Evolutionary conservation across 208 protist species (phyloP).

Genomic region (Wallacemonas sp.): DNA sequence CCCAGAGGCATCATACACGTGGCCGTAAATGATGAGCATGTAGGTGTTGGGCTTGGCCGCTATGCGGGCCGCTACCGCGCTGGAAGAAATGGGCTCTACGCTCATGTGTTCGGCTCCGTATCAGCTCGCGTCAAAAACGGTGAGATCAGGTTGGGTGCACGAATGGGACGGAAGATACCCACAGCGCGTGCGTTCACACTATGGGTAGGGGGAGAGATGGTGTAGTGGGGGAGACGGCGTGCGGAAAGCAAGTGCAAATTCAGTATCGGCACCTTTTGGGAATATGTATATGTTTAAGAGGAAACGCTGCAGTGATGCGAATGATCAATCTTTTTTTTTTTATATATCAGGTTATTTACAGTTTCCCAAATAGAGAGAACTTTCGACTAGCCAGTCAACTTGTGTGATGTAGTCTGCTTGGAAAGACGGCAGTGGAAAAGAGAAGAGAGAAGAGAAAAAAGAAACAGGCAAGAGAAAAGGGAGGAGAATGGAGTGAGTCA

Average conservation of each 20-base stretch:
- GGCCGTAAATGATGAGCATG: slow-evolving; percentile 51
- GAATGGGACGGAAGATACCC: not conserved
- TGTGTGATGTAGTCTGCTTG: too few species aligned
- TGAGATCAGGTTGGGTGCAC: not conserved
- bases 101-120: slow-evolving; percentile 5
- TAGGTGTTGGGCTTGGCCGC: slow-evolving; percentile 24
- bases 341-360: too few species aligned
- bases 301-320: too few species aligned
- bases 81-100: not conserved
- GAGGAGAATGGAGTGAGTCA: too few species aligned
- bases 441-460: too few species aligned
- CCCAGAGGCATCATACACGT: slow-evolving; percentile 56
- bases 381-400: too few species aligned
- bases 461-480: too few species aligned
- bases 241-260: not conserved
- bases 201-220: too few species aligned
- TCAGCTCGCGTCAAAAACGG: not conserved
- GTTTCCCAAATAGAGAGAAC: too few species aligned
- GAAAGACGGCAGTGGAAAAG: too few species aligned
- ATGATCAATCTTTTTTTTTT: too few species aligned
- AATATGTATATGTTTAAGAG: too few species aligned
- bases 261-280: not conserved
- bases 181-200: not conserved
- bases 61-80: slow-evolving; percentile 28
- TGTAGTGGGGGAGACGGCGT: not conserved